Evolutionary conservation across 345 rosid genomes (phyloP), one percentile per base, ranked within the genome.

Genomic region (Gossypium raimondii): DNA sequence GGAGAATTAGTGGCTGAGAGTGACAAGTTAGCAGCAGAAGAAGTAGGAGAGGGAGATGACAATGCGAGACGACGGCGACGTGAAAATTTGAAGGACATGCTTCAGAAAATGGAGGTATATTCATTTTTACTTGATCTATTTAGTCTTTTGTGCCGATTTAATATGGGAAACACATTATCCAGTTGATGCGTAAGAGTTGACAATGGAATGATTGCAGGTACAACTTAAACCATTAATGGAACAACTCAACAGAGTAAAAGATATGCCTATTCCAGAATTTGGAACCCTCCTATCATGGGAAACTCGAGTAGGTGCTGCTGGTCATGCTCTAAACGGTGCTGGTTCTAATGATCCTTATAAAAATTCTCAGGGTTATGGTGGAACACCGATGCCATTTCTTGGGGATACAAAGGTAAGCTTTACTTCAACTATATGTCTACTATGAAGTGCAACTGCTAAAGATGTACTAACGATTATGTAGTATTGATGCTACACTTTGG

Each of bases 1-100:
- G 92, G 92, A 76, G 96, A 87, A 76, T 93, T 95, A 78, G 92
- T 90, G 77, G 94, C 92, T 45, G 98, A 95, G 86, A 87, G 92
- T 72, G 91, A 93, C 87, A 93, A 91, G 83, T 78, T 93, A 77
- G 89, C 89, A 70, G 85, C 89, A 45, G 90, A 91, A 85, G 99
- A 91, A 71, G 93, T 79, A 34, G 92, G 89, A 74, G 99, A 93
- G 80, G 97, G 97, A 76, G 97, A 85, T 85, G 99, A 93, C 73
- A 89, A 89, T 87, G 96, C 88, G 75, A 88, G 90, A 82, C 89
- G 91, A 78, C 83, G 93, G 17, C 89, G 88, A 55, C 93, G 86
- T 73, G 98, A 93, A 81, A 91, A 93, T 60, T 81, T 93, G 34
- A 90, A 87, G 79, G 89, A 85, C 69, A 76, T 84, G 88, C 98